Percentiles rank a stretch among this genome's conserved stretches.
These are phyloP conservation scores for Ceratobasidium sp. DNA, from an alignment of 1,284 basidiomycete genomes.

Conservation along the genomic window DNA sequence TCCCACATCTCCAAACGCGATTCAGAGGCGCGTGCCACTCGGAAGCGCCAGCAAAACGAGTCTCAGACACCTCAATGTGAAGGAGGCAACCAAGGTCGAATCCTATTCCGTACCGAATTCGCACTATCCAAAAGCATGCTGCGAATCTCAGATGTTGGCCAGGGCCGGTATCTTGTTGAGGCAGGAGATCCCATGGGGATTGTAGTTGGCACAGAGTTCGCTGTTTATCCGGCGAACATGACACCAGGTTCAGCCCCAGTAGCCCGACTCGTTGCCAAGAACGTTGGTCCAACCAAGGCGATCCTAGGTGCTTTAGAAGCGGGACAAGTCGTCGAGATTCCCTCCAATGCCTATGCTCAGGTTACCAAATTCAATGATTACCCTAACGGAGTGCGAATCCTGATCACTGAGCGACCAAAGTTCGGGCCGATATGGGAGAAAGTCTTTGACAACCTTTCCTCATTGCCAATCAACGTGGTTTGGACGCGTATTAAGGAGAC, in stretches of 20 bases:
- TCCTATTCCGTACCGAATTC: conserved; percentile 24
- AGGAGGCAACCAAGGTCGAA: conserved; percentile 24
- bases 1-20: no score
- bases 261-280: not conserved
- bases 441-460: not conserved
- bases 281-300: not conserved
- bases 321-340: not conserved
- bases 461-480: not conserved
- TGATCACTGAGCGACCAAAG: not conserved
- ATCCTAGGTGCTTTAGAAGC: not conserved
- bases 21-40: no score
- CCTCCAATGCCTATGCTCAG: conserved; percentile 7
- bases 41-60: not conserved
- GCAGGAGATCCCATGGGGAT: conserved; percentile 23
- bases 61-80: conserved; percentile 29
- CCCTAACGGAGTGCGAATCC: conserved; percentile 2
- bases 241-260: not conserved
- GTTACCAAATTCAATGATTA: conserved; percentile 15
- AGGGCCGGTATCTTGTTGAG: not conserved
- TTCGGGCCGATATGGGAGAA: not conserved
- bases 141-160: not conserved
- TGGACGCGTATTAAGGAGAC: conserved; percentile 3
- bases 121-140: conserved; percentile 33
- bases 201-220: conserved; percentile 5
- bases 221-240: not conserved